Evolutionary conservation across 768 basidiomycete genomes (phyloP).

Genomic region (Calocera viscosa): DNA sequence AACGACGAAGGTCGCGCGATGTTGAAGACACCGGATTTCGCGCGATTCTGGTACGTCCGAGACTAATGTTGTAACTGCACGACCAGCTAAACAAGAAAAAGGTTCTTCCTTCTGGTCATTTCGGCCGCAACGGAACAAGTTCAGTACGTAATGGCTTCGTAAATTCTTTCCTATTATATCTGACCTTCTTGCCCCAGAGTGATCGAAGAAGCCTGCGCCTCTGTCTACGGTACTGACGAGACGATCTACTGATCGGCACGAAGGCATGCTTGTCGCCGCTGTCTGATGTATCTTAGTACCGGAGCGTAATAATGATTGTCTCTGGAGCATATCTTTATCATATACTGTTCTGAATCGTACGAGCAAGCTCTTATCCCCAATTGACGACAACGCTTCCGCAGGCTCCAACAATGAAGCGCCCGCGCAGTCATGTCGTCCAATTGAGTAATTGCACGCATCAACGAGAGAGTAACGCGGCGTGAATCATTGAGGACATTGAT

Average conservation of each 20-base stretch:
- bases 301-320: background rate
- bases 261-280: background rate
- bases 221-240: background rate
- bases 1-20: slow-evolving; percentile 17
- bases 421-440: no score
- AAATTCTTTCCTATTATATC: background rate
- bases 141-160: background rate
- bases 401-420: no score
- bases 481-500: no score
- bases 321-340: no score
- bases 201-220: background rate
- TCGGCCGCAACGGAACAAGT: slow-evolving; percentile 1
- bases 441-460: no score
- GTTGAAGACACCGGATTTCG: background rate
- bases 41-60: background rate
- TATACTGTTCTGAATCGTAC: no score
- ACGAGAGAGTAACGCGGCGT: no score
- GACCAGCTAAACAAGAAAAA: background rate
- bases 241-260: background rate
- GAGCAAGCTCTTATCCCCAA: no score
- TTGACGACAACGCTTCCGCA: no score
- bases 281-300: background rate
- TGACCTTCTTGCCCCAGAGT: background rate
- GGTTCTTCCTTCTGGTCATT: background rate
- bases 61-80: background rate